Evolutionary conservation across 2,329 filamentous ascomycete species (phyloP).

Genomic region (Aspergillus bombycis): DNA sequence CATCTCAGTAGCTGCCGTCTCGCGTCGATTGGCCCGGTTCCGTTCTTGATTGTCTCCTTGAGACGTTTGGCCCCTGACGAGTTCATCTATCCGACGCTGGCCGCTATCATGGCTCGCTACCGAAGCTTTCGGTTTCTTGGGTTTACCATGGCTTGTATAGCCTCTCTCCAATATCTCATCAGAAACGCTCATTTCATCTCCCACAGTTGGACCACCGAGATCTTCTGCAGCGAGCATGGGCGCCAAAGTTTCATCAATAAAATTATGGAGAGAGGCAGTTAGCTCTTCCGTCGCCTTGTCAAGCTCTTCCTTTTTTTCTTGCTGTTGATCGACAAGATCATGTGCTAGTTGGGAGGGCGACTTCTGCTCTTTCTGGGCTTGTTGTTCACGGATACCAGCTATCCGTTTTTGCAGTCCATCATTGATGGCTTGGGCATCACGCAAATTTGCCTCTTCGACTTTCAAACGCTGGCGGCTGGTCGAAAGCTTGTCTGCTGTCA

Average conservation of each 20-base stretch:
- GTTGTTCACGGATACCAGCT: constrained; percentile 59
- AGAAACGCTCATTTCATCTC: constrained; percentile 68
- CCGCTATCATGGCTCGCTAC: constrained; percentile 35
- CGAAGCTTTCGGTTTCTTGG: constrained; percentile 40
- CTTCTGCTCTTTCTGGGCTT: constrained; percentile 61
- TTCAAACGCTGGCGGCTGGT: constrained; percentile 44
- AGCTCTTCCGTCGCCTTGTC: constrained; percentile 64
- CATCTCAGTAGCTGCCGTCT: constrained; percentile 53
- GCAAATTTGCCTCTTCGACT: constrained; percentile 50
- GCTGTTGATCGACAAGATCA: constrained; percentile 65
- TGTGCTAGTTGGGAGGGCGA: constrained; percentile 63
- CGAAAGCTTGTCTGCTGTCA: constrained; percentile 45
- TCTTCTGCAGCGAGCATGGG: constrained; percentile 81
- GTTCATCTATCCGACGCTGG: constrained; percentile 56
- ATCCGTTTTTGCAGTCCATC: constrained; percentile 61
- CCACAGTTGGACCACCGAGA: constrained; percentile 79
- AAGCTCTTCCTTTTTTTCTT: constrained; percentile 61
- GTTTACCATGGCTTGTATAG: constrained; percentile 57
- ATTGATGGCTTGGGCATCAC: constrained; percentile 52
- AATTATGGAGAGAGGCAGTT: constrained; percentile 66
- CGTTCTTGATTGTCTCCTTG: constrained; percentile 25
- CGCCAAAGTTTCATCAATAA: constrained; percentile 72
- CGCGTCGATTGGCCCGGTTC: constrained; percentile 45
- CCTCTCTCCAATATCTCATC: constrained; percentile 57
- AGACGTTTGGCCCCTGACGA: constrained; percentile 45